These are phyloP conservation scores for Pichia paraexigua DNA, from an alignment of 805 yeast species.

Conservation along the genomic window DNA sequence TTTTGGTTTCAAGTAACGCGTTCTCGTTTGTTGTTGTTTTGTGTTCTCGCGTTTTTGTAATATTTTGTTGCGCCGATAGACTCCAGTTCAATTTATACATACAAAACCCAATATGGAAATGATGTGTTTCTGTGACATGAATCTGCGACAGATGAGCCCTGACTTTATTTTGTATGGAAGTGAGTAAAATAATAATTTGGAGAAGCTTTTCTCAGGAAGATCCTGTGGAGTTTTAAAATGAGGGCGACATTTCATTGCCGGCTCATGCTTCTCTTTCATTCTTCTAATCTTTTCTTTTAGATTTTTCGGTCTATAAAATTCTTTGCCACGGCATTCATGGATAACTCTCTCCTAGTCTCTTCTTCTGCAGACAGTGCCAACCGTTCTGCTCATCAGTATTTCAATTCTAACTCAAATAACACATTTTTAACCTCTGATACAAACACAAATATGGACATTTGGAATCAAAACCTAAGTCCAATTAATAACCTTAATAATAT, in stretches of 20 bases:
- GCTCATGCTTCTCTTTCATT: neutral
- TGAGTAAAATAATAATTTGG: too few species aligned
- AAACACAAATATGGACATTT: neutral
- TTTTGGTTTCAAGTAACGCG: neutral
- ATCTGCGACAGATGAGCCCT: neutral
- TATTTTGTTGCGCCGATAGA: neutral
- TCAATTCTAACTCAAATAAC: neutral
- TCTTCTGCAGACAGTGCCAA: conserved; percentile 1
- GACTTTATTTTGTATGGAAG: too few species aligned
- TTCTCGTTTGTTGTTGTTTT: too few species aligned
- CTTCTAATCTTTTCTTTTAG: neutral
- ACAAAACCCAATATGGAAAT: neutral
- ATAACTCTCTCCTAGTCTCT: neutral
- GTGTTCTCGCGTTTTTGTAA: neutral
- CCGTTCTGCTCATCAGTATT: neutral
- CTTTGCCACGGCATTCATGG: neutral
- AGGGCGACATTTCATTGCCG: neutral
- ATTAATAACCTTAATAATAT: neutral
- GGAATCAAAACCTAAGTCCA: neutral
- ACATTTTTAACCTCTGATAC: neutral
- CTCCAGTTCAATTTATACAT: neutral
- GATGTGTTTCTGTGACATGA: neutral
- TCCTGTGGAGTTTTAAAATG: neutral
- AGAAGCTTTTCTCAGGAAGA: neutral
- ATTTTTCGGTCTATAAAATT: neutral